A percentile compares a stretch with the other conserved stretches of the same genome.
phyloP scores from a whole-genome alignment of 129 eudicot species.

The Apium graveolens region DNA sequence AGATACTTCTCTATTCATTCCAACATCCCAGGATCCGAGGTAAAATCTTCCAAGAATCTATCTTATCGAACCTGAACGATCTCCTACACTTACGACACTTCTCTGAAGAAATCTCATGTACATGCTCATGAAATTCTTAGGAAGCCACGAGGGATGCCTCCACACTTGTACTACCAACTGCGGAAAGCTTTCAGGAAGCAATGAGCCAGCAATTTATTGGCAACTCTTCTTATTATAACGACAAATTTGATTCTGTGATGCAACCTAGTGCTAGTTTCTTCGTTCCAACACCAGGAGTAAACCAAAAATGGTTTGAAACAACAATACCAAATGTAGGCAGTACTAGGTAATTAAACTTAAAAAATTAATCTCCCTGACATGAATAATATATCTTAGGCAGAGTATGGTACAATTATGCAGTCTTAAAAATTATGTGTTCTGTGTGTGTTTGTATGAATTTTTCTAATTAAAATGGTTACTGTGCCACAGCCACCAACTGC shows the following conservation, averaged over 20 bases:
- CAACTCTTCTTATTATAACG: neutral
- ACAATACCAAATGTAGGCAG: neutral
- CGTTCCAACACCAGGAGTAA: neutral
- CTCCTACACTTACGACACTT: neutral
- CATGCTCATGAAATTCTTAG: neutral
- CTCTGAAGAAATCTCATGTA: neutral
- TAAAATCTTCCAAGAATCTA: neutral
- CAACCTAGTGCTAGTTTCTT: neutral
- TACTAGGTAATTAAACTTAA: neutral
- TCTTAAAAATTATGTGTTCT: neutral
- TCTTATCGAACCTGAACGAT: neutral
- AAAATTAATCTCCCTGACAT: neutral
- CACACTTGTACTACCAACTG: neutral
- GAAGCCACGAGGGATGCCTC: neutral
- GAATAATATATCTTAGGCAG: neutral
- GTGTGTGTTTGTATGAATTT: neutral
- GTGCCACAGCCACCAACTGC: neutral
- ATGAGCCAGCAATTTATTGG: neutral
- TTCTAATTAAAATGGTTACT: neutral
- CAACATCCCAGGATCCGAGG: neutral
- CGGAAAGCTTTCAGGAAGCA: neutral
- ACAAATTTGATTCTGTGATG: neutral
- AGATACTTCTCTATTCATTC: neutral
- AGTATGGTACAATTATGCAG: neutral
- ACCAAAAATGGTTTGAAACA: neutral